Base-by-base conservation (phyloP, 257 asterid species). In the Primulina huaijiensis region DNA sequence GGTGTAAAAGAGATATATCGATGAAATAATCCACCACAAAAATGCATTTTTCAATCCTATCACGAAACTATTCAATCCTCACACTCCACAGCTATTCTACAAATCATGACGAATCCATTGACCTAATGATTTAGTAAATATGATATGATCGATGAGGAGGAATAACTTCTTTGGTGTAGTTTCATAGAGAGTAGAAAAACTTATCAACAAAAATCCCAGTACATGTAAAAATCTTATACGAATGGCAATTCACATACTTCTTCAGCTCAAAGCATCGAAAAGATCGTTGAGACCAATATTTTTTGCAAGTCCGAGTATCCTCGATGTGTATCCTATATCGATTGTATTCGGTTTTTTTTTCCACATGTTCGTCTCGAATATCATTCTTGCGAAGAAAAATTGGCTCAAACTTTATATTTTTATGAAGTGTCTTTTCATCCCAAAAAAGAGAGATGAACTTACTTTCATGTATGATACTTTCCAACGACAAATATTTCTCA, bases 401-500 rank as follows among this genome's bases (percentile, higher is more conserved):
- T 60, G 72, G 66, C 72, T 19, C 68, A 53, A 70, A 62, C 75
- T 72, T 77, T 57, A 31, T 72, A 72, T 71, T 64, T 76, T 71
- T n/a, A 70, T 64, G 69, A 70, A 73, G 60, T 68, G 78, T 79
- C 74, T 74, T 74, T 71, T 68, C 76, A 76, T 11, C 46, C 61
- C 31, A 9, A 16, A 64, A 31, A 34, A 35, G 61, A 46, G 55
- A 1, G 6, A 53, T n/a, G 14, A 19, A 58, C 23, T 35, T 62
- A 16, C 25, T 23, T 23, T 23, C 57, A 56, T 30, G 61, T 55
- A 43, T 0, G 25, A 3, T 23, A 11, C 52, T 78, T 69, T 82
- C 76, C 80, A 80, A 80, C 68, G 86, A 75, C 77, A 69, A 71
- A 77, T 81, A 70, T 62, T 68, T 50, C 55, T 30, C 23, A 61